Percentiles rank a stretch among this genome's conserved stretches.
Evolutionary conservation across 345 rosid species (phyloP).

Genomic region (Citrus inodora): DNA sequence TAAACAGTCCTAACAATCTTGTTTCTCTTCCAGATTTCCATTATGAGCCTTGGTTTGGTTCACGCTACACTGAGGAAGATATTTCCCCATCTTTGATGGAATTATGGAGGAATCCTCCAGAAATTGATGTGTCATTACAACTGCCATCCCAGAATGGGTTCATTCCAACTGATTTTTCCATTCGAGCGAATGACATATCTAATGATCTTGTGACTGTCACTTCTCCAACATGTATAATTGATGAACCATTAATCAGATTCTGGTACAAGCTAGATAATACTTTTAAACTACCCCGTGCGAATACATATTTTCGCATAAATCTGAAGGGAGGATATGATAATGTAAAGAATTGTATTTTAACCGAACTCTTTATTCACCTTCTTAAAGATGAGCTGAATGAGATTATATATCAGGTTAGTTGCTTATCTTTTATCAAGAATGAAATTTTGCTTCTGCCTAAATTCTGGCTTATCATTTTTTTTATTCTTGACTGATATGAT

Average conservation of each 20-base stretch:
- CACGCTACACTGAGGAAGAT: conserved; percentile 65
- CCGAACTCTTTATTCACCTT: conserved; percentile 79
- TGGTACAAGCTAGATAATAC: conserved; percentile 94
- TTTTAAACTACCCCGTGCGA: conserved; percentile 86
- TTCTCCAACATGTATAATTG: conserved; percentile 66
- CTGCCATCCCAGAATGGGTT: conserved; percentile 80
- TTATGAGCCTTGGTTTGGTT: conserved; percentile 89
- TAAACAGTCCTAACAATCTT: conserved; percentile 4
- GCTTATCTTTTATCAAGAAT: conserved; percentile 3
- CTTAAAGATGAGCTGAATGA: conserved; percentile 95
- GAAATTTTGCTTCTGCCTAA: not conserved
- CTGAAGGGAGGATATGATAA: conserved; percentile 70
- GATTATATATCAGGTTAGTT: conserved; percentile 78
- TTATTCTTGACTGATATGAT: not conserved
- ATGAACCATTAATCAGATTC: conserved; percentile 75
- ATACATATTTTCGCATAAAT: conserved; percentile 79
- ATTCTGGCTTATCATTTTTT: not conserved
- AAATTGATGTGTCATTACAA: conserved; percentile 64
- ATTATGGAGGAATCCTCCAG: conserved; percentile 76
- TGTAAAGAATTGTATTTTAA: conserved; percentile 66
- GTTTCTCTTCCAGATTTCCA: conserved; percentile 50
- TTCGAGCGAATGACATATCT: conserved; percentile 39
- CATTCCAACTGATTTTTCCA: conserved; percentile 80
- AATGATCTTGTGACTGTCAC: conserved; percentile 28
- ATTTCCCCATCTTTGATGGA: conserved; percentile 62